Base-by-base conservation (phyloP, 1,139 yeast species). In the Candida tunisiensis region DNA sequence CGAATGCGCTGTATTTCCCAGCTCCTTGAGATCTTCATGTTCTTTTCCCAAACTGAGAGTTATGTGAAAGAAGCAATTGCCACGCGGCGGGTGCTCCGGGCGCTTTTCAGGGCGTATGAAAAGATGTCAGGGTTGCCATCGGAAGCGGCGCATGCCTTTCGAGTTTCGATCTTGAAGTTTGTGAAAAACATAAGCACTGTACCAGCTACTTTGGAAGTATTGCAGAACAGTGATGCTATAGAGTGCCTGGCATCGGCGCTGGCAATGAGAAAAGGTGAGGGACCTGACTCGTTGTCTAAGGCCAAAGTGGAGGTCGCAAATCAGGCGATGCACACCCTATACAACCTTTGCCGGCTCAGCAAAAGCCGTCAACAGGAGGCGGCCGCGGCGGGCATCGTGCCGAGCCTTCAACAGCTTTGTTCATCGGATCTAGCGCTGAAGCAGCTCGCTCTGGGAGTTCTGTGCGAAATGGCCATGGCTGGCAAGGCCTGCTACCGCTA, bases 401-500 rank as follows among this genome's bases (percentile, higher is more conserved):
- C 75, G 0, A 45, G 57, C 8, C 53, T 74, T 29, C 60, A 60
- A 35, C 53, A 54, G 7, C 51, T 71, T 15, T 55, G 69, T 3
- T 45, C 48, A 20, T 54, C 57, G 11, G 62, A 65, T 30, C 44
- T 67, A 5, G 69, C 73, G 7, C 60, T 71, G 33, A 57, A 70
- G 16, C 79, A 74, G 39, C 70, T 69, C 37, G 62, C 73, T 0
- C 49, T 72, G 16, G 83, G 80, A 1, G 54, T 74, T 11, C 38
- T 74, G 12, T 70, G 78, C 43, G 80, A 73, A 34, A 52, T 74
- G 41, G 72, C 69, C 0, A 57, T 69, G 43, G 60, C 69, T 36
- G 60, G 61, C 25, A 44, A 49, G 18, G 41, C 44, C 25, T 62
- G 67, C 23, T 46, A 66, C 31, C 40, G 42, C 21, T 45, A 46